Conservation (phyloP, 2,329 filamentous ascomycete species). For the Elsinoe australis region DNA sequence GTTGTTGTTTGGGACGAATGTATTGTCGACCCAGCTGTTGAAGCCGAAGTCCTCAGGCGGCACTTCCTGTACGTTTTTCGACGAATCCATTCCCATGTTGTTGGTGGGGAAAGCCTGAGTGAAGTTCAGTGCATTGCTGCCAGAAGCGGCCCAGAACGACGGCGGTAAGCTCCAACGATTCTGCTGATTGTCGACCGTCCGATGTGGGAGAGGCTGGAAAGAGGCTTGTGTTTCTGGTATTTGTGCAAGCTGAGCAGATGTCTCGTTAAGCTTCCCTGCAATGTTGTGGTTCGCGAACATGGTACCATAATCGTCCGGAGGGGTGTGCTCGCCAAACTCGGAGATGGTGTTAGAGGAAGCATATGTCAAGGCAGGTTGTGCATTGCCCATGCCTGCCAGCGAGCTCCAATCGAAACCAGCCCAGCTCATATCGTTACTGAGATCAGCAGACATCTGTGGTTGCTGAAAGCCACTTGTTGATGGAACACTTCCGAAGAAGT, state of each 20-base stretch:
- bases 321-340: conserved; percentile 32
- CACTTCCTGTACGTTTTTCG: background rate
- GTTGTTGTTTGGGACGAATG: conserved; percentile 5
- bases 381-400: conserved; percentile 16
- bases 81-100: conserved; percentile 1
- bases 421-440: conserved; percentile 19
- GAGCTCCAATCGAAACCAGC: conserved; percentile 17
- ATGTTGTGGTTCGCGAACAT: background rate
- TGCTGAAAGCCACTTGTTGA: conserved; percentile 5
- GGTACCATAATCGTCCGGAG: conserved; percentile 29
- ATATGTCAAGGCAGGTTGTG: conserved; percentile 33
- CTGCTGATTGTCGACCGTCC: conserved; percentile 4
- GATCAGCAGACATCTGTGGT: conserved; percentile 13
- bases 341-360: conserved; percentile 35
- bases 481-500: background rate
- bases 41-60: conserved; percentile 17
- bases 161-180: conserved; percentile 20
- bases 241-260: background rate
- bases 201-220: conserved; percentile 4
- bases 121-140: conserved; percentile 14
- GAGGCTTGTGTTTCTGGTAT: conserved; percentile 3
- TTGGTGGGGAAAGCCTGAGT: conserved; percentile 9
- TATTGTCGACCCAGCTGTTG: conserved; percentile 14
- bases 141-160: conserved; percentile 18
- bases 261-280: background rate